Conservation (phyloP, 192 early-diverging fungal species). For the Rhizophagus sp. region DNA sequence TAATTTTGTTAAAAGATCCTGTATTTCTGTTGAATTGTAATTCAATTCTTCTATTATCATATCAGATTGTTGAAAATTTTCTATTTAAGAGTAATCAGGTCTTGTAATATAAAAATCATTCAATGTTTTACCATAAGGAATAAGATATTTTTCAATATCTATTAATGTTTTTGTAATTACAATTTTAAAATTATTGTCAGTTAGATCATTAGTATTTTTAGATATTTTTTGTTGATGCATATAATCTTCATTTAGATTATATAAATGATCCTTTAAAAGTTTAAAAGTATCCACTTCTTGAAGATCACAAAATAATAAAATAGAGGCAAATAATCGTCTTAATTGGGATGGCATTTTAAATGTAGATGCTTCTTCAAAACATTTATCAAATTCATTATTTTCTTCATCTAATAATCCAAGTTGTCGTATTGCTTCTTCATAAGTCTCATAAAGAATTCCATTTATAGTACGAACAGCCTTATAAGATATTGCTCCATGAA, state of each 20-base stretch:
- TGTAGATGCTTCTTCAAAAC: background rate
- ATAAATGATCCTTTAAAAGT: background rate
- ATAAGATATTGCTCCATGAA: constrained; percentile 27
- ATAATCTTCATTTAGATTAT: constrained; percentile 27
- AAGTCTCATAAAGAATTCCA: constrained; percentile 21
- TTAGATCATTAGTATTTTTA: background rate
- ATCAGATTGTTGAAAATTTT: background rate
- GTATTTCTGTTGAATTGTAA: background rate
- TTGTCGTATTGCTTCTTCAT: constrained; percentile 17
- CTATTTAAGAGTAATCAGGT: background rate
- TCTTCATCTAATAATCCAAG: constrained; percentile 30
- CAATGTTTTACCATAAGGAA: background rate
- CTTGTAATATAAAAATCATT: background rate
- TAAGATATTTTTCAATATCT: background rate
- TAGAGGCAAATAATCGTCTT: constrained; percentile 29
- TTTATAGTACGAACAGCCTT: constrained; percentile 25
- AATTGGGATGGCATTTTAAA: background rate
- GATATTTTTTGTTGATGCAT: too few relatives aligned
- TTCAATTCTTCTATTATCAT: background rate
- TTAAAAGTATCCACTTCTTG: background rate
- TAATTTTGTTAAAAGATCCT: background rate
- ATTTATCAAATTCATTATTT: constrained; percentile 19
- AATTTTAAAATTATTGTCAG: background rate
- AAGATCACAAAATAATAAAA: constrained; percentile 22
- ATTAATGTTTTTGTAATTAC: background rate